Conservation (phyloP, 1,139 yeast genomes). For the Pichia cactophila region DNA sequence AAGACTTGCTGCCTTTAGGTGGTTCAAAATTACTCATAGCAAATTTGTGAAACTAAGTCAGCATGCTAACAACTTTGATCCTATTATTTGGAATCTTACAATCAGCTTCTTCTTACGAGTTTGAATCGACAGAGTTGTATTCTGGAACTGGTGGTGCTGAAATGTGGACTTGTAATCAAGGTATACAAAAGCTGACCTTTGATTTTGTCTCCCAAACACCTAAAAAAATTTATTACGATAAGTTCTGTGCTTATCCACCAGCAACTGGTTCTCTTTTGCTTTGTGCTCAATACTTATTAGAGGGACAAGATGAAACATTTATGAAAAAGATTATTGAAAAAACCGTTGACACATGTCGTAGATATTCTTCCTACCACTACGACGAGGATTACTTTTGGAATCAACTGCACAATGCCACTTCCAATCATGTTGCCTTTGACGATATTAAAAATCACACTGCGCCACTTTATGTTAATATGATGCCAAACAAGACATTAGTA, state of each 20-base stretch:
- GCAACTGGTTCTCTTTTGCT: slow-evolving; percentile 22
- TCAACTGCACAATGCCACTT: slow-evolving; percentile 9
- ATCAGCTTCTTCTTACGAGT: not conserved
- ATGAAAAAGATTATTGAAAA: not conserved
- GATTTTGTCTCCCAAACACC: not conserved
- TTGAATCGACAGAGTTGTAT: not conserved
- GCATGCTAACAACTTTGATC: not conserved
- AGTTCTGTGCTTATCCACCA: slow-evolving; percentile 19
- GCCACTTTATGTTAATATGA: slow-evolving; percentile 8
- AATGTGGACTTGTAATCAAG: not conserved
- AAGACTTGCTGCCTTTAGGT: too few species aligned
- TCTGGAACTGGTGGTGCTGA: not conserved
- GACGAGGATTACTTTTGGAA: not conserved
- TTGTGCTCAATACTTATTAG: slow-evolving; percentile 17
- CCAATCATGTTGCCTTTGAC: not conserved
- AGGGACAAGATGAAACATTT: slow-evolving; percentile 3
- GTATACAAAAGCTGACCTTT: not conserved
- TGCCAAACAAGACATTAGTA: slow-evolving; percentile 5
- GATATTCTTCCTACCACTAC: not conserved
- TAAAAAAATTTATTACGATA: slow-evolving; percentile 1
- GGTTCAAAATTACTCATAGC: not conserved
- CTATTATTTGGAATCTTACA: too few species aligned
- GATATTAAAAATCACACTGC: slow-evolving; percentile 1
- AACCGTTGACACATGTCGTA: not conserved
- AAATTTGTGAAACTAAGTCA: not conserved